phyloP scores from a whole-genome alignment of 2,329 filamentous ascomycete genomes.

The Onygena corvina region DNA sequence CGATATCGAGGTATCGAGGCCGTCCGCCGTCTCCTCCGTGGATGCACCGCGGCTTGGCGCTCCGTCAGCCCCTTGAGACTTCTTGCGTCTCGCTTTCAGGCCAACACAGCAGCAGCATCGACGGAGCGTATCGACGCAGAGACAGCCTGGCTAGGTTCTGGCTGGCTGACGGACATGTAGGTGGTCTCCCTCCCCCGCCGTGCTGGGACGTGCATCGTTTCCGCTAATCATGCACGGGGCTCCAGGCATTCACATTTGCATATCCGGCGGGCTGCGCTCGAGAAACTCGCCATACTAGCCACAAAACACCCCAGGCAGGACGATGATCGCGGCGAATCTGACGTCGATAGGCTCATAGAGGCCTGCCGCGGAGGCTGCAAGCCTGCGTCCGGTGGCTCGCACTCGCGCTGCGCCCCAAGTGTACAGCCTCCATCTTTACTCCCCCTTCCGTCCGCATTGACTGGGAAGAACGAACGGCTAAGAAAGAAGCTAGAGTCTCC shows the following conservation, averaged over 20 bases:
- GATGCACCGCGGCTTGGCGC: no score
- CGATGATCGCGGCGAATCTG: conserved; percentile 19
- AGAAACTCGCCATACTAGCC: conserved; percentile 34
- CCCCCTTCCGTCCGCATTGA: neutral
- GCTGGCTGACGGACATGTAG: neutral
- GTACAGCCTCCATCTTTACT: neutral
- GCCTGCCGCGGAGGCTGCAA: conserved; percentile 16
- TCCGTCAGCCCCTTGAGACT: no score
- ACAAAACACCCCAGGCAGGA: conserved; percentile 24
- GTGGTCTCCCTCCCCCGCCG: neutral
- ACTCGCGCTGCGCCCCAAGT: conserved; percentile 2
- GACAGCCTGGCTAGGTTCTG: no score
- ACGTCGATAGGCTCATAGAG: conserved; percentile 28
- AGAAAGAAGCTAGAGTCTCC: conserved; percentile 50
- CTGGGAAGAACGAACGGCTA: neutral
- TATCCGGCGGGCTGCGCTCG: conserved; percentile 29
- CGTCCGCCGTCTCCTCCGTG: no score
- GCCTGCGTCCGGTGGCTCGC: neutral
- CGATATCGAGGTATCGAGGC: no score
- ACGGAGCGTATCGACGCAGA: no score
- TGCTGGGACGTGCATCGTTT: neutral
- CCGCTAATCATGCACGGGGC: neutral
- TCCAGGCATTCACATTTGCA: conserved; percentile 11
- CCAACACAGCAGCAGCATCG: no score
- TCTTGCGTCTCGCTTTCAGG: no score